phyloP scores from a whole-genome alignment of 108 stramenopile genomes.

The Nitzschia sp. region DNA sequence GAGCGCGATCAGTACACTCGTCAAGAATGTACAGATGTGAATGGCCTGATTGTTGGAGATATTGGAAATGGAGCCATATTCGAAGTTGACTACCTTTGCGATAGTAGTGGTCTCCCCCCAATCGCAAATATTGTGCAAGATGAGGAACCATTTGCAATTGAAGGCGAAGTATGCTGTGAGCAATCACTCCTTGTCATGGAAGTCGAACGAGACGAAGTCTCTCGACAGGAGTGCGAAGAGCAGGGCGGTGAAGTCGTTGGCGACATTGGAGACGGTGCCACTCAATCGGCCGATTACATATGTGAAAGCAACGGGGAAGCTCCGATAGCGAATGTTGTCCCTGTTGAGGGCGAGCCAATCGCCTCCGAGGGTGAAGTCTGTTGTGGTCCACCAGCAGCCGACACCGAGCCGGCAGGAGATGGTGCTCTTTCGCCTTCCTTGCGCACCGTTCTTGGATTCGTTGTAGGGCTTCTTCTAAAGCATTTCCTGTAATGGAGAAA shows the following conservation, averaged over 20 bases:
- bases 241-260: conserved; percentile 23
- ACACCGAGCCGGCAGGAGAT: background rate
- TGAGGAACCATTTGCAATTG: conserved; percentile 13
- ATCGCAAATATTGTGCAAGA: conserved; percentile 9
- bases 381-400: conserved; percentile 6
- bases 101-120: conserved; percentile 2
- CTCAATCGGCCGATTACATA: background rate
- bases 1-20: conserved; percentile 6
- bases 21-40: conserved; percentile 10
- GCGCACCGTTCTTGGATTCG: background rate
- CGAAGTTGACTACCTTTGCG: conserved; percentile 13
- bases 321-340: conserved; percentile 3
- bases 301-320: conserved; percentile 26
- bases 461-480: background rate
- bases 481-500: too few relatives aligned
- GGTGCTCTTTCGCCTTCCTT: background rate
- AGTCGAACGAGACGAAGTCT: conserved; percentile 3
- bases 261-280: conserved; percentile 29
- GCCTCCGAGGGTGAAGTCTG: conserved; percentile 27
- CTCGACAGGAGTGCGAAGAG: conserved; percentile 11
- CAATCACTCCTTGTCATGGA: background rate
- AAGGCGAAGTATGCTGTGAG: conserved; percentile 24
- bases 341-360: conserved; percentile 7
- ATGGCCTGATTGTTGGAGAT: conserved; percentile 18
- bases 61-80: conserved; percentile 14